Evolutionary conservation across 352 stramenopile species (phyloP).

Genomic region (Pythium pyrilobum): DNA sequence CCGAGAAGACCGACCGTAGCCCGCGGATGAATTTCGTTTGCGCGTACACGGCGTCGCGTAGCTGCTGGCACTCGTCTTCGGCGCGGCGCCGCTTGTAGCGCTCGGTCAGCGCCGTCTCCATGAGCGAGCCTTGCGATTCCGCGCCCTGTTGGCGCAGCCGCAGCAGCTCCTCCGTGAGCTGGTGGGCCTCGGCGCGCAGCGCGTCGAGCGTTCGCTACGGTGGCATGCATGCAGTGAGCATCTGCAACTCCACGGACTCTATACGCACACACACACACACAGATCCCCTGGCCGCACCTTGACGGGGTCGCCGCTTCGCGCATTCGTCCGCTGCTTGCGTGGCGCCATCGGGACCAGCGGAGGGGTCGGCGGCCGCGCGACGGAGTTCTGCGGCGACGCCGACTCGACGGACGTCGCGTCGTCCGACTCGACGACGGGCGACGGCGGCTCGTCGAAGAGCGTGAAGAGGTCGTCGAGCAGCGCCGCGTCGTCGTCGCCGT

Average conservation of each 20-base stretch:
- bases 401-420: too few relatives aligned
- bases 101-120: slow-evolving; percentile 1
- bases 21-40: slow-evolving; percentile 8
- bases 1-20: slow-evolving; percentile 1
- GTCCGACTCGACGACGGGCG: too few relatives aligned
- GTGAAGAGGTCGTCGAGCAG: background rate
- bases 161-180: background rate
- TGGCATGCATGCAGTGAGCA: background rate
- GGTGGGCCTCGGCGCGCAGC: background rate
- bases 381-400: too few relatives aligned
- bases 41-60: slow-evolving; percentile 7
- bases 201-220: background rate
- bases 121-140: background rate
- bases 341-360: background rate
- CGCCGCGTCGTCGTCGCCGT: background rate
- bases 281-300: too few relatives aligned
- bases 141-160: background rate
- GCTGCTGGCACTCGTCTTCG: slow-evolving; percentile 9
- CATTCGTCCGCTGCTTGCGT: background rate
- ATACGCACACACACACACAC: too few relatives aligned
- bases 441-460: background rate
- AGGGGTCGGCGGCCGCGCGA: background rate
- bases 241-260: too few relatives aligned
- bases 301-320: too few relatives aligned
- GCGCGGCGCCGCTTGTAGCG: slow-evolving; percentile 1